A percentile compares a stretch with the other conserved stretches of the same genome.
Evolutionary conservation across 257 asterid species (phyloP).

Genomic region (Solanum rostratum): DNA sequence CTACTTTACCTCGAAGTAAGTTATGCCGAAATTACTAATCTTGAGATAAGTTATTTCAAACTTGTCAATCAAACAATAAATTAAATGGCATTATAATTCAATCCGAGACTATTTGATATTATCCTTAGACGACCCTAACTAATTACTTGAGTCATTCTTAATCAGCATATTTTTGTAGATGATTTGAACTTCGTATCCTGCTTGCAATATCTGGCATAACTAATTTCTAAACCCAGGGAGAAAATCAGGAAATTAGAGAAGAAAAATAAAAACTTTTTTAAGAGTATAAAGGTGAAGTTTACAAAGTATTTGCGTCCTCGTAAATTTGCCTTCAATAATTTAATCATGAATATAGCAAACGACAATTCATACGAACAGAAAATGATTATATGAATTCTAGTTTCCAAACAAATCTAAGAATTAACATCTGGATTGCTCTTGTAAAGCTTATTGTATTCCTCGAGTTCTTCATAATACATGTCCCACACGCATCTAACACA

Average conservation of each 20-base stretch:
- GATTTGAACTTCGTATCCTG: not conserved
- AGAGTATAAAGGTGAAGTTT: not conserved
- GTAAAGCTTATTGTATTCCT: constrained; percentile 44
- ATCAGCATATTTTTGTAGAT: not conserved
- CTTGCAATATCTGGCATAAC: not conserved
- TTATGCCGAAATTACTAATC: too few relatives aligned
- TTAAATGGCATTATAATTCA: too few relatives aligned
- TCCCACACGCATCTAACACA: constrained; percentile 83
- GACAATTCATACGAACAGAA: not conserved
- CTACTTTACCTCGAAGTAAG: too few relatives aligned
- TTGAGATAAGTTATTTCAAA: fast-evolving
- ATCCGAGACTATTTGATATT: too few relatives aligned
- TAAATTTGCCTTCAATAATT: not conserved
- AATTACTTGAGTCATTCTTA: not conserved
- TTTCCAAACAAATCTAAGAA: not conserved
- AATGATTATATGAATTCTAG: not conserved
- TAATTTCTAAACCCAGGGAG: not conserved
- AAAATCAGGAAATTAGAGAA: not conserved
- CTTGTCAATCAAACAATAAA: too few relatives aligned
- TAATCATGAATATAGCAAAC: not conserved
- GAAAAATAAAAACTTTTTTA: not conserved
- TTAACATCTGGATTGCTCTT: constrained; percentile 2
- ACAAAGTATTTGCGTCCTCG: not conserved
- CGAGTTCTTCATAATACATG: constrained; percentile 61
- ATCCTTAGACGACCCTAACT: too few relatives aligned